Base-by-base conservation (phyloP, 2,329 filamentous ascomycete genomes). In the Neoascochyta sp. region DNA sequence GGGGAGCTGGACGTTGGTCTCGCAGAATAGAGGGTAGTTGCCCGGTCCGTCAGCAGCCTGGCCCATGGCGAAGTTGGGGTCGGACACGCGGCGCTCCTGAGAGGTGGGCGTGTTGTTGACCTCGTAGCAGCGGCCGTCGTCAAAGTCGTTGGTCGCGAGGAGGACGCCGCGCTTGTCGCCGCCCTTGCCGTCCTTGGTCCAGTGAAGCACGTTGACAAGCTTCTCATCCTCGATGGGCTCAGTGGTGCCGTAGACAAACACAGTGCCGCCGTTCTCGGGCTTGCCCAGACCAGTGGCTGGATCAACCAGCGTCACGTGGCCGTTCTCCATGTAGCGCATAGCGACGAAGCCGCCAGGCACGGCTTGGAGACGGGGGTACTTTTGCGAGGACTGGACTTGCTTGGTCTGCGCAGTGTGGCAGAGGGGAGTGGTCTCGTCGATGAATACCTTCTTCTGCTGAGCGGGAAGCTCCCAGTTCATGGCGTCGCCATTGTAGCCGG, bases 61-160 rank as follows among this genome's bases (percentile, higher is more conserved):
- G 15, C 74, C 76, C 60, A 72, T 71, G 16, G 72, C 58, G 27
- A 70, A 63, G 35, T 78, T 73, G 2, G 74, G 69, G 45, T 76
- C 76, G 34, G 77, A 52, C 13, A 66, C 45, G 45, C 77, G 73
- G 34, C 88, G 83, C 34, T 72, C 49, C 9, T 57, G 50, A 4
- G 80, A 81, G 40, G 87, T 78, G 9, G 28, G 54, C 30, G 42
- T 37, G 3, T 68, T 67, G 59, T 87, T 89, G 52, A 78, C 64
- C 66, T 96, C 84, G 60, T 88, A 88, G 69, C 92, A 98, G 52
- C 86, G 83, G 15, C 83, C 84, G 51, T 98, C 92, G 52, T 96
- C 92, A 60, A 80, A 98, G 67, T 84, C 80, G 47, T 86, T 80
- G 1, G 78, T 83, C 0, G 82, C 78, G 20, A 96, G 68, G 9